Evolutionary conservation across 768 basidiomycete species (phyloP).

Genomic region (Cystofilobasidium bisporidii): DNA sequence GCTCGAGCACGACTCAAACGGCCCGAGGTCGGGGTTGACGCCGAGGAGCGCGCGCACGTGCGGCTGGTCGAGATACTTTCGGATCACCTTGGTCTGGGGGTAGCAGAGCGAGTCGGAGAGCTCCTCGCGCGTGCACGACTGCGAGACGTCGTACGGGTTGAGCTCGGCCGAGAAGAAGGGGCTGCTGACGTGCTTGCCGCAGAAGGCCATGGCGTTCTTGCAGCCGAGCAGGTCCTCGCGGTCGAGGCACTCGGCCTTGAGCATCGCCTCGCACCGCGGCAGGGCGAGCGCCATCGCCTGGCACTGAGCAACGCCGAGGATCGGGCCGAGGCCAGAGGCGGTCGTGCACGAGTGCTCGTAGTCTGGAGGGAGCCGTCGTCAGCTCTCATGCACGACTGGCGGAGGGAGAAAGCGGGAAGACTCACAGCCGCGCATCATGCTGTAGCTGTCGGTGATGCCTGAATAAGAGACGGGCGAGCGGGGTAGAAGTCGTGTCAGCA

Average conservation of each 20-base stretch:
- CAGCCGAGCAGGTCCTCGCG: slow-evolving; percentile 60
- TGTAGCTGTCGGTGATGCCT: slow-evolving; percentile 11
- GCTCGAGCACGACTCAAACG: slow-evolving; percentile 53
- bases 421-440: slow-evolving; percentile 2
- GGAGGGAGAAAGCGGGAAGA: too few species aligned
- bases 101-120: slow-evolving; percentile 52
- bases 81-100: slow-evolving; percentile 48
- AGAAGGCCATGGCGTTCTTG: slow-evolving; percentile 57
- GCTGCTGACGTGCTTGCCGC: slow-evolving; percentile 49
- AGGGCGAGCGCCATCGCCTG: slow-evolving; percentile 46
- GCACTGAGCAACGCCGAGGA: slow-evolving; percentile 48
- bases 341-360: slow-evolving; percentile 29
- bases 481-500: not conserved
- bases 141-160: slow-evolving; percentile 57
- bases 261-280: slow-evolving; percentile 50
- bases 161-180: slow-evolving; percentile 43
- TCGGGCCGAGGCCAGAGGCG: slow-evolving; percentile 47
- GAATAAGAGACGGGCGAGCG: too few species aligned
- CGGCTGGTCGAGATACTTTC: slow-evolving; percentile 54
- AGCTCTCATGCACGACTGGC: too few species aligned
- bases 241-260: slow-evolving; percentile 56
- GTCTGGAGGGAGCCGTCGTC: slow-evolving; percentile 1
- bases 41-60: slow-evolving; percentile 52
- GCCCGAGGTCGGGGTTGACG: slow-evolving; percentile 46
- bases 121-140: slow-evolving; percentile 48